Evolutionary conservation across 2,329 filamentous ascomycete genomes (phyloP).

Genomic region (Aphanoascus verrucosus): DNA sequence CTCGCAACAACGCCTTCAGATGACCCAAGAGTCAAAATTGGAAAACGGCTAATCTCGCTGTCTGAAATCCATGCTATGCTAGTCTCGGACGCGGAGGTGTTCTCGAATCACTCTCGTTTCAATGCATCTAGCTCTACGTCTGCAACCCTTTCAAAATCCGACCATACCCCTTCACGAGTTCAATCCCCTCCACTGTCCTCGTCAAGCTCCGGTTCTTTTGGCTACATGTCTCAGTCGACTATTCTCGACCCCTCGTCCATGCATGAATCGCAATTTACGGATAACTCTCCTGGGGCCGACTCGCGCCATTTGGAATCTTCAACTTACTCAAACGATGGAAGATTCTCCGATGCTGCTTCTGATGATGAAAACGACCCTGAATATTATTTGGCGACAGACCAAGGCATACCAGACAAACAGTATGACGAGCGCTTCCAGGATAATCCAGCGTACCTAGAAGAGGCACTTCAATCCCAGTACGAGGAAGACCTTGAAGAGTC

Average conservation of each 20-base stretch:
- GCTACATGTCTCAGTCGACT: slow-evolving; percentile 31
- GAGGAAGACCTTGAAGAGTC: slow-evolving; percentile 25
- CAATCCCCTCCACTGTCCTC: slow-evolving; percentile 20
- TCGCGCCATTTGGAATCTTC: slow-evolving; percentile 24
- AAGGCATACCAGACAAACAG: slow-evolving; percentile 19
- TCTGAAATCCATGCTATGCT: slow-evolving; percentile 37
- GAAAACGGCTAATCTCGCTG: slow-evolving; percentile 38
- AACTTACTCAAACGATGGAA: slow-evolving; percentile 28
- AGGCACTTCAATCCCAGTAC: slow-evolving; percentile 28
- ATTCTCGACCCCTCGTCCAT: slow-evolving; percentile 25
- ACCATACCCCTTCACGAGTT: slow-evolving; percentile 21
- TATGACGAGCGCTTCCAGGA: slow-evolving; percentile 27
- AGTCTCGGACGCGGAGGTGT: slow-evolving; percentile 40
- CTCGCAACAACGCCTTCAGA: slow-evolving; percentile 19
- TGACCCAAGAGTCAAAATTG: slow-evolving; percentile 23
- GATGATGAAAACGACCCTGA: slow-evolving; percentile 25
- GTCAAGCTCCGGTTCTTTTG: slow-evolving; percentile 19
- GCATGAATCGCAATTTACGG: slow-evolving; percentile 13
- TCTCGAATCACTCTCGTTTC: slow-evolving; percentile 37
- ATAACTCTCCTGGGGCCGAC: neutral
- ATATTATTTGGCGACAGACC: slow-evolving; percentile 22
- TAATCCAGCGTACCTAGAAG: slow-evolving; percentile 31
- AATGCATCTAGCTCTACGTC: slow-evolving; percentile 21
- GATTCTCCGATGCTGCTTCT: slow-evolving; percentile 35
- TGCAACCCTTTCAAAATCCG: slow-evolving; percentile 25